Evolutionary conservation across 257 asterid genomes (phyloP).

Genomic region (Solanum commersonii): DNA sequence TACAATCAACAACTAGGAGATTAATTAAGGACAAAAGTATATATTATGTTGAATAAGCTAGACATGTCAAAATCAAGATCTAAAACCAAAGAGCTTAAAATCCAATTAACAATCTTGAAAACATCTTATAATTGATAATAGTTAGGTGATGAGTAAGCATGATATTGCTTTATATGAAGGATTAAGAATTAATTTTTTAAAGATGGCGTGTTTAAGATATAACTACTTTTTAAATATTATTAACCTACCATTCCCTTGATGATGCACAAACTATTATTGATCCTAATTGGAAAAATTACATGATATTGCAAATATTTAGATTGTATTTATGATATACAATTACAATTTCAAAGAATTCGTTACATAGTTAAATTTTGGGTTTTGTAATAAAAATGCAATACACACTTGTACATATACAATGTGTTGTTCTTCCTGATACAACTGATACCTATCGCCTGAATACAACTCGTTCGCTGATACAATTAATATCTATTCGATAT

Average conservation of each 20-base stretch:
- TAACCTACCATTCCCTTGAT: not conserved
- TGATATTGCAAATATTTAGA: not conserved
- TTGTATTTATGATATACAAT: not conserved
- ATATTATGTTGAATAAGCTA: not conserved
- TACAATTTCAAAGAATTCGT: not conserved
- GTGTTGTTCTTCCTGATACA: not conserved
- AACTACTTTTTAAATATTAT: not conserved
- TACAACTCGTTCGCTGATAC: too few relatives aligned
- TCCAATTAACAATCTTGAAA: not conserved
- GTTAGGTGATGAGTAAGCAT: not conserved
- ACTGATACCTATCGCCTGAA: not conserved
- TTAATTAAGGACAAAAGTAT: not conserved
- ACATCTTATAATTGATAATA: not conserved
- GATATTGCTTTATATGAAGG: not conserved
- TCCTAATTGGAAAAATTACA: not conserved
- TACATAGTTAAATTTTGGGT: not conserved
- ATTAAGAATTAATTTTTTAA: not conserved
- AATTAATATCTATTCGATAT: not conserved
- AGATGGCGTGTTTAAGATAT: not conserved
- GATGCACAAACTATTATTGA: not conserved
- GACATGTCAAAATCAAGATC: slow-evolving; percentile 6
- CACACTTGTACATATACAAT: not conserved
- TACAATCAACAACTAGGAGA: slow-evolving; percentile 10
- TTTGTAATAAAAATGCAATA: not conserved
- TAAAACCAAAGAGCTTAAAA: not conserved